Evolutionary conservation across 1,284 basidiomycete genomes (phyloP), one percentile per base, ranked within the genome.

Genomic region (Porogramme epimiltina): DNA sequence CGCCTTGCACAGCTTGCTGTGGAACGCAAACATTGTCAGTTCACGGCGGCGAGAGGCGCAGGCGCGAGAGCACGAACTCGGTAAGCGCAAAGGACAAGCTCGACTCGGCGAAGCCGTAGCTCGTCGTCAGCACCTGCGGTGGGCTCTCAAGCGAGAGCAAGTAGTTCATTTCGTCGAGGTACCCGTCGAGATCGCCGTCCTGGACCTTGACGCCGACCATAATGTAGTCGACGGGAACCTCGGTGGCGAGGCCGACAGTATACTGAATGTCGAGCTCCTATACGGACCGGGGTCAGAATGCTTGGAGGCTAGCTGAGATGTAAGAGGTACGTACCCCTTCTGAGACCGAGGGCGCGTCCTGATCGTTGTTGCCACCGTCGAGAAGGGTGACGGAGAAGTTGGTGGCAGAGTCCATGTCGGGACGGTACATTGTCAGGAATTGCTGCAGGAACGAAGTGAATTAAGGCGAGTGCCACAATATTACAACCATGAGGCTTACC

Each of bases 251-350:
- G 11, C 77, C 81, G 16, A 73, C 76, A 3, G 81, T 77, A 47
- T 84, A 84, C 67, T 86, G 80, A 26, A 83, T 78, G 58, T 85
- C 81, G 11, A 85, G 70, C 59, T 82, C 81, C 36, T 36, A 25
- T 34, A 18, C 23, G 44, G 16, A 2, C 24, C 34, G 22, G 18
- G 13, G 20, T 31, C 6, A 28, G 25, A 16, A n/a, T 28, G 41
- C 11, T 10, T 19, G 2, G 41, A 18, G 9, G 71, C 4, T 24
- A 25, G 40, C 23, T n/a, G 15, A 28, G 16, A 3, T n/a, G 10
- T 33, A n/a, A 11, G 22, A 15, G 3, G 2, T 70, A 45, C 76
- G 71, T 41, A 71, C 70, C 16, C 82, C 83, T 54, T 84, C 81
- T 13, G 68, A 62, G 18, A 73, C 74, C n/a, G 73, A 49, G 4